Evolutionary conservation across 371 early-diverging fungal genomes (phyloP).

Genomic region (Mortierella sp.): DNA sequence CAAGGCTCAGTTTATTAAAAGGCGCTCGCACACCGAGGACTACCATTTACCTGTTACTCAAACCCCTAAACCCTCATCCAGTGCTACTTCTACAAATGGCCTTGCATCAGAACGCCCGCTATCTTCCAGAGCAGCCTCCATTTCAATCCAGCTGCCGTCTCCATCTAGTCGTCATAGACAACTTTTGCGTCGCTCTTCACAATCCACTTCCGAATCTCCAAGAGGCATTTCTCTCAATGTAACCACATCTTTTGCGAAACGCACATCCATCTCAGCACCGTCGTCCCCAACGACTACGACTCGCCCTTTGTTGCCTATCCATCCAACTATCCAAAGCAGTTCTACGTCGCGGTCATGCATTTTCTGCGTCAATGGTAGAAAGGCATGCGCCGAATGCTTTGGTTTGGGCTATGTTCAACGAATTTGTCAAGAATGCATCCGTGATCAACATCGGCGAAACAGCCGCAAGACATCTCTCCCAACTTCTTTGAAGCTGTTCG

Average conservation of each 20-base stretch:
- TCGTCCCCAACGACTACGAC: not conserved
- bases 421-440: constrained; percentile 37
- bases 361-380: constrained; percentile 36
- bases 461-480: constrained; percentile 16
- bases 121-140: constrained; percentile 3
- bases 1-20: not conserved
- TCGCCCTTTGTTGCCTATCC: not conserved
- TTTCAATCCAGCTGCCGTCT: constrained; percentile 10
- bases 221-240: not conserved
- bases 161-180: not conserved
- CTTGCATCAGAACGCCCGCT: not conserved
- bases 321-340: not conserved
- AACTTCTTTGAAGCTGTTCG: constrained; percentile 5
- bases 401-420: constrained; percentile 38
- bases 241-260: not conserved
- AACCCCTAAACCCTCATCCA: not conserved
- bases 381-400: constrained; percentile 35
- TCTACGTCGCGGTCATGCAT: constrained; percentile 12
- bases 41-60: not conserved
- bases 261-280: not conserved
- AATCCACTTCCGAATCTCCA: not conserved
- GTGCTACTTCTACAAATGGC: not conserved
- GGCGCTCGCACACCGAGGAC: no score
- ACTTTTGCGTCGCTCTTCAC: not conserved
- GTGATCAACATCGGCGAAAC: constrained; percentile 13